Percentiles rank a stretch among this genome's conserved stretches.
These are phyloP conservation scores for Pelargonium nanum DNA, from an alignment of 345 rosid genomes.

Conservation along the genomic window DNA sequence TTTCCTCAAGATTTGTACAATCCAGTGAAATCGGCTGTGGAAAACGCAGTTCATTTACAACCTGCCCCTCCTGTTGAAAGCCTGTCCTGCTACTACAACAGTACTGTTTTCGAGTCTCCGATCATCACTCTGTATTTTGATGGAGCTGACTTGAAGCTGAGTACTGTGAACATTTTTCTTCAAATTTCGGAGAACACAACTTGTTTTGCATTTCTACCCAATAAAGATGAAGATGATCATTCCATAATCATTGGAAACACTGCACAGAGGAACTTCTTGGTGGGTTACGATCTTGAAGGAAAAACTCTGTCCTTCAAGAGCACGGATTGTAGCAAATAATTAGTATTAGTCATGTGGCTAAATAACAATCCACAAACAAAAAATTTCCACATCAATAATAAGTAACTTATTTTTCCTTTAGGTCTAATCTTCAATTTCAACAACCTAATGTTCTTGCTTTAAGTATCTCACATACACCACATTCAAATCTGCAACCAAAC, in stretches of 20 bases:
- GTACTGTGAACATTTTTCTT: background rate
- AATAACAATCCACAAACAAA: no score
- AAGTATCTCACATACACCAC: no score
- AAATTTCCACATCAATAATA: no score
- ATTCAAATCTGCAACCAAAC: no score
- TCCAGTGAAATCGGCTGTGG: background rate
- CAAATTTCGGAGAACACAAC: background rate
- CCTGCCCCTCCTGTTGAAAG: background rate
- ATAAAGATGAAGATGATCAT: no score
- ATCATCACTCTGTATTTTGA: background rate
- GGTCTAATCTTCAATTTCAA: no score
- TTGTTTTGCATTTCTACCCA: background rate
- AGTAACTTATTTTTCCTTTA: no score
- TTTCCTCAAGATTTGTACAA: conserved; percentile 1
- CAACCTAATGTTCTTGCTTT: no score
- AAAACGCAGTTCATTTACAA: background rate
- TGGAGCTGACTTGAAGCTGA: conserved; percentile 1
- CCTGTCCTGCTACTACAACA: background rate
- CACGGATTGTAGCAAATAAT: background rate
- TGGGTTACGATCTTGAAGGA: background rate
- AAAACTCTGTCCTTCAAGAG: conserved; percentile 1
- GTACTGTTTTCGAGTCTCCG: background rate
- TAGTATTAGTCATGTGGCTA: no score
- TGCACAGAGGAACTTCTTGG: conserved; percentile 2
- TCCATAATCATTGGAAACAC: background rate